phyloP scores from a whole-genome alignment of 768 basidiomycete species.

The Hericium rajendrae region DNA sequence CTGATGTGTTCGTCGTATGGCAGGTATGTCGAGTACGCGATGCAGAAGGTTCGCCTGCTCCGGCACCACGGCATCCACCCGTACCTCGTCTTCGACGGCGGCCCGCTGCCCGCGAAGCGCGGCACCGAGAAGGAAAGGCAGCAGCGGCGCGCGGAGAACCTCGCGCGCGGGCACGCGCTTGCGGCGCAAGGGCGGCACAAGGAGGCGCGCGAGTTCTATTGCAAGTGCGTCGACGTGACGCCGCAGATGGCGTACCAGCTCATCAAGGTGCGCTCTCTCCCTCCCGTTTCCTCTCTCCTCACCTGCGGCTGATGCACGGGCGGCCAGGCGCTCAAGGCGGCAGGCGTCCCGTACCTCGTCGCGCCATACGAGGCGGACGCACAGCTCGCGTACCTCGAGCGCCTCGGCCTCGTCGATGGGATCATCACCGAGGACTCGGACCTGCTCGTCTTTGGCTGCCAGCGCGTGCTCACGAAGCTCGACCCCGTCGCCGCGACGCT shows the following conservation, averaged over 20 bases:
- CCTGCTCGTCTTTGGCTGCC: constrained; percentile 94
- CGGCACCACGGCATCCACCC: constrained; percentile 79
- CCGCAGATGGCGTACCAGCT: constrained; percentile 96
- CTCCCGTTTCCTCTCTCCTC: too few species aligned
- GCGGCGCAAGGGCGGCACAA: constrained; percentile 66
- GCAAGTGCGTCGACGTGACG: constrained; percentile 90
- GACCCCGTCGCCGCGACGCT: constrained; percentile 61
- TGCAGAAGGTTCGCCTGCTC: constrained; percentile 84
- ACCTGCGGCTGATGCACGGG: background rate
- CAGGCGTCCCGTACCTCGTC: constrained; percentile 76
- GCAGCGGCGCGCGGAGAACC: constrained; percentile 65
- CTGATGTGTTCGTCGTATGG: too few species aligned
- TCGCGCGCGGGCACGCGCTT: constrained; percentile 63
- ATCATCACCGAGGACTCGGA: constrained; percentile 98
- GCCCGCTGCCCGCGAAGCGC: constrained; percentile 88
- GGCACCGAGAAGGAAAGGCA: constrained; percentile 79
- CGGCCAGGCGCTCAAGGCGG: constrained; percentile 45
- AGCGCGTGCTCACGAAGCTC: constrained; percentile 87
- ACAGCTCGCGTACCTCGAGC: constrained; percentile 89
- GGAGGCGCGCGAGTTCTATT: constrained; percentile 81
- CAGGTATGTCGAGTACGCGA: constrained; percentile 95
- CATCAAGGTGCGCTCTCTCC: constrained; percentile 78
- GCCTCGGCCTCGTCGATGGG: constrained; percentile 70
- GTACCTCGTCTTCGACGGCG: constrained; percentile 94
- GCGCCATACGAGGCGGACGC: constrained; percentile 99